Evolutionary conservation across 345 rosid genomes (phyloP), one percentile per base, ranked within the genome.

Genomic region (Litchi chinensis): DNA sequence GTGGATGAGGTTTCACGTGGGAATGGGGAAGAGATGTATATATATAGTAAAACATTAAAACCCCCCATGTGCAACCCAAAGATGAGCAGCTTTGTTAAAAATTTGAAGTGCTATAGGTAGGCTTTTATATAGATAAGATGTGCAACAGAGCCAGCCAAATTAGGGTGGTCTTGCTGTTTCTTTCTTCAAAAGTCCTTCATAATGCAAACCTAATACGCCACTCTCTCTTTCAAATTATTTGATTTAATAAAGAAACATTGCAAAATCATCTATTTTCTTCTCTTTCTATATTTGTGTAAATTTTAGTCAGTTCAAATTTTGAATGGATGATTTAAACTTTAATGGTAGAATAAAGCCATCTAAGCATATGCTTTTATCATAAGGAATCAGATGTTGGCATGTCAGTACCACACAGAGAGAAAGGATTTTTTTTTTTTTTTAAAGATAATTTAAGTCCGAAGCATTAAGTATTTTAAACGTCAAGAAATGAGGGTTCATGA

Each of bases 1-100:
- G 40, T 59, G 78, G 86, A 83, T 81, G 75, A 60, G 44, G 60
- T 76, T 82, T 85, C 88, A 87, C 90, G 86, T 86, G 92, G 82
- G 78, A 73, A 18, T 54, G 56, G 56, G 56, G 50, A 11, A 2
- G 50, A 13, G 5, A 50, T 13, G 56, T 50, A 50, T 50, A 54
- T 19, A 6, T 41, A 41, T 41, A 41, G 9, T 5, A 41, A 41
- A 41, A 46, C 9, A 46, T 8, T 8, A 16, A 56, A 54, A 50
- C 63, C 74, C 62, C n/a, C 81, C 90, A 85, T 85, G 86, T 82
- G 90, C 84, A 66, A 72, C 54, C 59, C 59, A 54, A 54, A 54
- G 79, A 57, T 74, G 72, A 70, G 83, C 79, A 64, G 79, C 79
- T 83, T 78, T 70, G 24, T 48, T 6, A 32, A 5, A 40, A 70